phyloP scores from a whole-genome alignment of 2,329 filamentous ascomycete species.

The Mollisiaceae sp. region DNA sequence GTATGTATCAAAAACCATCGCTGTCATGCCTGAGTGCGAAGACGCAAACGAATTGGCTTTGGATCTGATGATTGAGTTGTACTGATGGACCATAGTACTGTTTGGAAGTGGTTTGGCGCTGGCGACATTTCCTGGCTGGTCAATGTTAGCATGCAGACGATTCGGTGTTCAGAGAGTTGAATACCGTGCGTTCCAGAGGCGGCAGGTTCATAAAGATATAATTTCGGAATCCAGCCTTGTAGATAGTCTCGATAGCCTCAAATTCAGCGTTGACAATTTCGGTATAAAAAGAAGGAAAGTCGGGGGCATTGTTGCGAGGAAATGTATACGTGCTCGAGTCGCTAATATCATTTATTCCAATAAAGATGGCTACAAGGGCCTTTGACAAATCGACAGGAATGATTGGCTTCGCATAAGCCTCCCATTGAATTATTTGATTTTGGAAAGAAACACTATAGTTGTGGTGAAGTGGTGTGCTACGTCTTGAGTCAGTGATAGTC shows the following conservation, averaged over 20 bases:
- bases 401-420: constrained; percentile 45
- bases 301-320: constrained; percentile 45
- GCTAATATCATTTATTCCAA: constrained; percentile 62
- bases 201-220: constrained; percentile 58
- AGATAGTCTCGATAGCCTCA: constrained; percentile 47
- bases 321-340: constrained; percentile 52
- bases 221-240: constrained; percentile 49
- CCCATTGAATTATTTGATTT: constrained; percentile 56
- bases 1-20: constrained; percentile 53
- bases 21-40: constrained; percentile 42
- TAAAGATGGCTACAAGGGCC: constrained; percentile 57
- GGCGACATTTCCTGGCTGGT: constrained; percentile 19
- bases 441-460: constrained; percentile 54
- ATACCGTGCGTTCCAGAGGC: constrained; percentile 51
- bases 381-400: constrained; percentile 42
- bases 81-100: constrained; percentile 51
- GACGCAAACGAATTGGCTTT: constrained; percentile 26
- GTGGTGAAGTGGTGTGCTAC: constrained; percentile 55
- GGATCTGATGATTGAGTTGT: constrained; percentile 46
- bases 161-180: not conserved
- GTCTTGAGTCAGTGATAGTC: not conserved
- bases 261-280: constrained; percentile 49
- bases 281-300: constrained; percentile 52
- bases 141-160: not conserved
- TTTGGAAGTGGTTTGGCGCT: constrained; percentile 48